Evolutionary conservation across 2,329 filamentous ascomycete genomes (phyloP).

Genomic region (Knufia fluminis): DNA sequence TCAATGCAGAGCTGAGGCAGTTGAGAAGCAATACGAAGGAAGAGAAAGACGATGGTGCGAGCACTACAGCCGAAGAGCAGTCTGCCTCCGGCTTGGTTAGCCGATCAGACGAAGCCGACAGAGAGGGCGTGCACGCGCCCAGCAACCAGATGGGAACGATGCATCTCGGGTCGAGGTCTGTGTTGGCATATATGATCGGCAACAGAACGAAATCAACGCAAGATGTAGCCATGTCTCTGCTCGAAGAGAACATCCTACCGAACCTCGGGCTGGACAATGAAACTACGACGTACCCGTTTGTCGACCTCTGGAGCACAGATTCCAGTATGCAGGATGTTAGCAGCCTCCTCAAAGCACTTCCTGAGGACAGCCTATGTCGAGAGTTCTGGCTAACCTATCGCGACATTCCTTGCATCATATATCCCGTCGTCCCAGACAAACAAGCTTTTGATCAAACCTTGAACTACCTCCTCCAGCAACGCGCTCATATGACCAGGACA

Average conservation of each 20-base stretch:
- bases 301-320: constrained; percentile 56
- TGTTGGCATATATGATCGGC: constrained; percentile 51
- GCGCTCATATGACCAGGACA: constrained; percentile 34
- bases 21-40: constrained; percentile 9
- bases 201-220: constrained; percentile 42
- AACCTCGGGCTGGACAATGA: constrained; percentile 57
- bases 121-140: constrained; percentile 51
- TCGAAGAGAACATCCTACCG: constrained; percentile 53
- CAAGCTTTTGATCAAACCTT: constrained; percentile 47
- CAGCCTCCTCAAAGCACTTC: constrained; percentile 50
- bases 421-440: constrained; percentile 51
- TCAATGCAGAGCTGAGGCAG: constrained; percentile 18
- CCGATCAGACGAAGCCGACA: constrained; percentile 25
- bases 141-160: constrained; percentile 53
- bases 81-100: constrained; percentile 11
- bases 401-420: constrained; percentile 51
- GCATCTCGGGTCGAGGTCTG: constrained; percentile 52
- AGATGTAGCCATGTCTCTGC: constrained; percentile 41
- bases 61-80: not conserved
- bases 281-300: constrained; percentile 55
- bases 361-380: constrained; percentile 49
- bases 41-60: constrained; percentile 4
- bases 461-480: constrained; percentile 44
- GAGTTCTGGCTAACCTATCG: constrained; percentile 50
- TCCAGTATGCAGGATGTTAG: constrained; percentile 48